A percentile compares a stretch with the other conserved stretches of the same genome.
These are phyloP conservation scores for Russula abietina DNA, from an alignment of 768 basidiomycete species.

Conservation along the genomic window DNA sequence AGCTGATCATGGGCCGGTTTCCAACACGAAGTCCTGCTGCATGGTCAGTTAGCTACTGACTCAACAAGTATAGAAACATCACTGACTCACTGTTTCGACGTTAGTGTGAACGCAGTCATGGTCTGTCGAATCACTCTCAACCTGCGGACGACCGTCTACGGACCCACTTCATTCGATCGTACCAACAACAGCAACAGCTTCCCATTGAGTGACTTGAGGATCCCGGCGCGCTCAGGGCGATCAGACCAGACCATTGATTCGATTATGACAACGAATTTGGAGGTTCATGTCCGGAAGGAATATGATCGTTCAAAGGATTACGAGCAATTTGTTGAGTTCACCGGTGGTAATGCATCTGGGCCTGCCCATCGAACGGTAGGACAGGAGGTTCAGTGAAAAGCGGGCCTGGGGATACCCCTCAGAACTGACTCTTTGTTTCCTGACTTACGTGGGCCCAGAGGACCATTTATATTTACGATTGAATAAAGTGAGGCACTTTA, in stretches of 20 bases:
- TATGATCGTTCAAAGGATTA: conserved; percentile 1
- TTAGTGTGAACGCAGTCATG: conserved; percentile 21
- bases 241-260: not conserved
- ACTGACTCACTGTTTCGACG: not conserved
- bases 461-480: not conserved
- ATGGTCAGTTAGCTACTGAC: conserved; percentile 7
- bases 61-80: not conserved
- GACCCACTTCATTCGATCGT: conserved; percentile 9
- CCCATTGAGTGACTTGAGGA: conserved; percentile 13
- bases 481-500: not conserved
- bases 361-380: not conserved
- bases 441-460: not conserved
- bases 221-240: not conserved
- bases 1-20: not conserved
- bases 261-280: not conserved
- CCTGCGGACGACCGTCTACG: conserved; percentile 23
- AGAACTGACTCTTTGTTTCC: not conserved
- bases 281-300: conserved; percentile 17
- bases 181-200: conserved; percentile 6
- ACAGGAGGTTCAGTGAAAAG: not conserved
- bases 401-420: not conserved
- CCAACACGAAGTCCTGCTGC: conserved; percentile 17
- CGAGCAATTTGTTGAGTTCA: not conserved
- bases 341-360: not conserved
- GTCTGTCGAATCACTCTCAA: conserved; percentile 25